Base-by-base conservation (phyloP, 148 eudicot species). In the Fagopyrum tataricum region DNA sequence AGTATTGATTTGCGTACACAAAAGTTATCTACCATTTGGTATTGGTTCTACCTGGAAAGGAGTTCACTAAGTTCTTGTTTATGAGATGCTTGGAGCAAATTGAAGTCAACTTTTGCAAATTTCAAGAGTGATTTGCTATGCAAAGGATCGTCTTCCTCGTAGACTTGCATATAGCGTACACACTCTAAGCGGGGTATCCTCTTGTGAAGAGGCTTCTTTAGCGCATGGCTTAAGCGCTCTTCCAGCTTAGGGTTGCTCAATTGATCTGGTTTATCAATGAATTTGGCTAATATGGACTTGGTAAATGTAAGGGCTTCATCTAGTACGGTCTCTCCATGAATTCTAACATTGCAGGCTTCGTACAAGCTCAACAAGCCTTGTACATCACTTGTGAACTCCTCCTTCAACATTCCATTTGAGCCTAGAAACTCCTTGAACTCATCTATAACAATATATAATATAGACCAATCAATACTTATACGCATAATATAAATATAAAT, bases 241-340 rank as follows among this genome's bases (percentile, higher is more conserved):
- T 39, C 48, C 3, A 58, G 66, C 9, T 39, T 71, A 0, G 26
- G 23, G 5, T 11, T 39, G 44, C 18, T 52, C 26, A 80, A 10
- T 0, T 66, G 61, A 11, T 75, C 47, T 0, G 41, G 18, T 40
- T 31, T 31, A 31, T 31, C 37, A 1, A 67, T 67, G 21, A 49
- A 47, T 42, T 76, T 56, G 13, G 72, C 48, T n/a, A 75, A 44
- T 53, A 11, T 55, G 4, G 74, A 75, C 5, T 5, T 31, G 1
- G 85, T 78, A 26, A 82, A 80, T 20, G 59, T 41, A 9, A 82
- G 74, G 15, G 85, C 85, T 72, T 82, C 79, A 0, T 85, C 87
- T 5, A 85, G 71, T n/a, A 82, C 44, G 55, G 78, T 75, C 24
- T 85, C 87, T 23, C 73, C 83, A 43, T 85, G 77, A n/a, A n/a